Evolutionary conservation across 148 eudicot species (phyloP).

Genomic region (Diospyros lotus): DNA sequence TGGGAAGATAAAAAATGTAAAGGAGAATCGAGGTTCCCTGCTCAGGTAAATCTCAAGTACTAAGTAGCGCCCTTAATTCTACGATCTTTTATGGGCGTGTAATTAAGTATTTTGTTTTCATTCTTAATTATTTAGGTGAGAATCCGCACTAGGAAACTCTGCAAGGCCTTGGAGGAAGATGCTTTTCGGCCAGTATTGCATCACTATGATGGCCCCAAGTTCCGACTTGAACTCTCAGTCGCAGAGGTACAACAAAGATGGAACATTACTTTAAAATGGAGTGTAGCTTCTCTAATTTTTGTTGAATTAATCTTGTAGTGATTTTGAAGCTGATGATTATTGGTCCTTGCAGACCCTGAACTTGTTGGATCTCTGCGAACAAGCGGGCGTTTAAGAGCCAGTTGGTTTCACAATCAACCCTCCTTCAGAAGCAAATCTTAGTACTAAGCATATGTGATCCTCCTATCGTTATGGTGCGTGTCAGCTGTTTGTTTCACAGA

Average conservation of each 20-base stretch:
- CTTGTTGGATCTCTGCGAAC: conserved; percentile 97
- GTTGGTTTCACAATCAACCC: conserved; percentile 17
- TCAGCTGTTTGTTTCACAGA: no score
- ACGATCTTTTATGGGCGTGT: no score
- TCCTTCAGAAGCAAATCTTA: conserved; percentile 26
- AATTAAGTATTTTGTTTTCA: no score
- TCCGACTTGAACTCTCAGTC: conserved; percentile 92
- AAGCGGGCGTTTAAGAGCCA: conserved; percentile 36
- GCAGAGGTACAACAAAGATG: conserved; percentile 81
- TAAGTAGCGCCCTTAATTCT: no score
- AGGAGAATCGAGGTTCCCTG: conserved; percentile 97
- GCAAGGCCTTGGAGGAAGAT: conserved; percentile 90
- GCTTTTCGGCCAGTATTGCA: conserved; percentile 97
- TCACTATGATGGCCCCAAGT: conserved; percentile 98
- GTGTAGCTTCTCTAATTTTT: background rate
- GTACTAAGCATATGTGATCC: no score
- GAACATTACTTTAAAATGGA: background rate
- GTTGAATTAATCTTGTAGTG: no score
- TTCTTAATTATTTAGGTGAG: conserved; percentile 42
- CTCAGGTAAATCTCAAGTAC: conserved; percentile 50
- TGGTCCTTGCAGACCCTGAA: conserved; percentile 71
- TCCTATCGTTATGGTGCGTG: no score
- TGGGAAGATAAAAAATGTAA: conserved; percentile 99
- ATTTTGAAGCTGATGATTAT: conserved; percentile 4
- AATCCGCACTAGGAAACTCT: conserved; percentile 78